phyloP scores from a whole-genome alignment of 106 monocot genomes.

The Gastrodia elata region DNA sequence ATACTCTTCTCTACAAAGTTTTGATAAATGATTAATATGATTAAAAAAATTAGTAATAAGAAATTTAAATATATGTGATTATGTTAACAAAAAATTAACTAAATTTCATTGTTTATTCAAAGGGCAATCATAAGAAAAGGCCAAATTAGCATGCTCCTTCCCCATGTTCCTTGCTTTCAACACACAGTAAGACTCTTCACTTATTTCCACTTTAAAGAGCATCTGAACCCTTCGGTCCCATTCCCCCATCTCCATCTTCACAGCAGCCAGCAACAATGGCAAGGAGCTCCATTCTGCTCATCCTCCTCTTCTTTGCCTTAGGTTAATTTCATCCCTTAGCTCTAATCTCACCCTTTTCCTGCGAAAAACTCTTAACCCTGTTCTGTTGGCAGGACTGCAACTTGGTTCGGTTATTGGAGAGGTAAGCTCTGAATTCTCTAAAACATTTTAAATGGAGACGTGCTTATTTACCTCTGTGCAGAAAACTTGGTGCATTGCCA shows the following conservation, averaged over 20 bases:
- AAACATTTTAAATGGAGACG: too few species aligned
- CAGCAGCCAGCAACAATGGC: conserved; percentile 2
- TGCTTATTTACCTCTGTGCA: neutral
- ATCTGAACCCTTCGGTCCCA: too few species aligned
- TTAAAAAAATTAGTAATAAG: too few species aligned
- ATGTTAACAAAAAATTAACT: too few species aligned
- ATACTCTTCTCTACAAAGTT: too few species aligned
- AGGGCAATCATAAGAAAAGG: neutral
- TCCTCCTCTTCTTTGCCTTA: conserved; percentile 13
- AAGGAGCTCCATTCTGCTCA: conserved; percentile 3
- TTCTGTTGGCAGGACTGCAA: conserved; percentile 7
- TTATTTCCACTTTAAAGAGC: conserved; percentile 1
- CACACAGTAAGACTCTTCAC: neutral
- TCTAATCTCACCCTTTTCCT: neutral
- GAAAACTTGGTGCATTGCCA: conserved; percentile 51
- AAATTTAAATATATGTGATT: too few species aligned
- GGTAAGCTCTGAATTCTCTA: neutral
- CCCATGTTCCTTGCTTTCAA: neutral
- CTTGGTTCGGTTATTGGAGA: neutral
- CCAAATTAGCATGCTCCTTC: neutral
- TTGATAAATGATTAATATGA: too few species aligned
- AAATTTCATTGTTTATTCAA: too few species aligned
- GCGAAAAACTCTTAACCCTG: neutral
- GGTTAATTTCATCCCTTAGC: neutral
- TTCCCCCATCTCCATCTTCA: neutral